phyloP scores from a whole-genome alignment of 768 basidiomycete species.

The Amanita polypyramis region DNA sequence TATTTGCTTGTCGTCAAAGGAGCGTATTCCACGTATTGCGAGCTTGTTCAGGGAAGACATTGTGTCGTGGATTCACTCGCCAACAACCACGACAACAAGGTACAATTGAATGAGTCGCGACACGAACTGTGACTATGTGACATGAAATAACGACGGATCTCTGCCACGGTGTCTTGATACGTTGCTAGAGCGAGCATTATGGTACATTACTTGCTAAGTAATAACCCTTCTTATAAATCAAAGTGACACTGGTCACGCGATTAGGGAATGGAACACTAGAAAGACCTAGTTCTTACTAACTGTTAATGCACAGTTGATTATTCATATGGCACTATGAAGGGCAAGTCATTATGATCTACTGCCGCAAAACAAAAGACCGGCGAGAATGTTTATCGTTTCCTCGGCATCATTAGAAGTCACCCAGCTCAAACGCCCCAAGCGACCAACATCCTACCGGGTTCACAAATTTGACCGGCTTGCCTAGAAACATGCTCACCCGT shows the following conservation, averaged over 20 bases:
- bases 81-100: too few relatives aligned
- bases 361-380: not conserved
- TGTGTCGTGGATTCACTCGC: not conserved
- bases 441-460: too few relatives aligned
- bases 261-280: too few relatives aligned
- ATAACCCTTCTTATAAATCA: too few relatives aligned
- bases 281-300: too few relatives aligned
- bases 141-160: too few relatives aligned
- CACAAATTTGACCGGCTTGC: not conserved
- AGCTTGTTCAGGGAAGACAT: conserved; percentile 90
- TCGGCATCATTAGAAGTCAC: too few relatives aligned
- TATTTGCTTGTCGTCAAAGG: conserved; percentile 92
- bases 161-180: too few relatives aligned
- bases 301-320: not conserved
- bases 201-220: too few relatives aligned
- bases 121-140: too few relatives aligned
- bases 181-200: too few relatives aligned
- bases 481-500: not conserved
- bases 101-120: not conserved
- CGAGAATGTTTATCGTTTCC: not conserved
- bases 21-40: conserved; percentile 88
- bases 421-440: not conserved
- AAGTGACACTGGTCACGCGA: too few relatives aligned
- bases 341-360: conserved; percentile 6
- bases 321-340: not conserved